Evolutionary conservation across 192 early-diverging fungal genomes (phyloP), one percentile per base, ranked within the genome.

Genomic region (Coemansia asiatica): DNA sequence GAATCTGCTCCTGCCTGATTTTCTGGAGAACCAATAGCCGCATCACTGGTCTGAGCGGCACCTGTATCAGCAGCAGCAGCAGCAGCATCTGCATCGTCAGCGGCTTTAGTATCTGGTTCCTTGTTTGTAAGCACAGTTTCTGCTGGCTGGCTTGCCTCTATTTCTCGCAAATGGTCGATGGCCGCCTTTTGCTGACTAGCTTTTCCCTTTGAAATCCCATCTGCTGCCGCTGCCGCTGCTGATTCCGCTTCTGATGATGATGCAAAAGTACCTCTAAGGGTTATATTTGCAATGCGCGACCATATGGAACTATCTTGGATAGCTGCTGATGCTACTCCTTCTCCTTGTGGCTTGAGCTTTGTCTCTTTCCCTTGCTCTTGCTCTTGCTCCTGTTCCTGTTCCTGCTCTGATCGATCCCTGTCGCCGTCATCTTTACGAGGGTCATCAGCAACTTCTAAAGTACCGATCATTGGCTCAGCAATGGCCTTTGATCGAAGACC

Each of bases 71-170:
- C 6, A 53, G 22, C 22, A 23, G 2, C 50, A 21, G 50, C 50
- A 25, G 7, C 33, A 1, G 16, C 4, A 19, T 33, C 31, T 4
- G 16, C 2, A 2, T 15, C 58, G 27, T 4, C 4, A 46, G 15
- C 22, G 58, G 21, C 38, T n/a, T n/a, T n/a, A n/a, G n/a, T n/a
- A 38, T 10, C 33, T 22, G 31, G 1, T 2, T 19, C 31, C 18
- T 18, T 15, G 56, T 29, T 33, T n/a, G 28, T 13, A 57, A 4
- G 4, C 3, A 31, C 8, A 16, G 28, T 6, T 18, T 46, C 23
- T 26, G 35, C 2, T 18, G 58, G 58, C 38, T 60, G 58, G 10
- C 38, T 60, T 13, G 58, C 35, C n/a, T 60, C 38, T 27, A 60
- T 60, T 25, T 60, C 58, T 21, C 58, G 58, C 35, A 60, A 18